Base-by-base conservation (phyloP, 441 rosid species). In the Adansonia madagascariensis region DNA sequence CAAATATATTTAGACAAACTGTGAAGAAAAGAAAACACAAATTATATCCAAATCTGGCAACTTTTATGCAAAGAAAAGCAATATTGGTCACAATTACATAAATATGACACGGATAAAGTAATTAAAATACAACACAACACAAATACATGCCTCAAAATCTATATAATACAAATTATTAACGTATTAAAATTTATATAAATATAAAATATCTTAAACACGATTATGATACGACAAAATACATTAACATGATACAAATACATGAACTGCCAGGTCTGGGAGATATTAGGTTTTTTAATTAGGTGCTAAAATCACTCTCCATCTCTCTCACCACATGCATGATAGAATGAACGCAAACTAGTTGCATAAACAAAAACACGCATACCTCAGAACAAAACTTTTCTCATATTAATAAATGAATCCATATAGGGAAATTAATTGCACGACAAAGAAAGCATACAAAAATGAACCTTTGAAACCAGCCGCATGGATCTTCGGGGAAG, bases 401-500 rank as follows among this genome's bases (percentile, higher is more conserved):
- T 31, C 12, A 11, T 60, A 65, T 47, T 59, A 55, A 71, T 41
- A 71, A 71, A 52, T 52, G 27, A 53, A 53, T 5, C 49, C 46
- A n/a, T 8, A 53, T 53, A 2, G 8, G 14, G 69, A 18, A 0
- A 47, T 6, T 49, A 69, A 69, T 69, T 12, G 43, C 73, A 47
- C 3, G 39, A 44, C 41, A 80, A 80, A 75, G 71, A 77, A 63
- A 77, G 43, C 59, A 56, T 60, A 41, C 74, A 82, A 80, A 65
- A 67, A 43, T 2, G 66, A 74, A 91, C 92, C 92, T 91, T 84
- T 69, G 87, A 78, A 75, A 88, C 87, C 80, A 88, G 89, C 81
- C 91, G 86, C 84, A 47, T 83, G 76, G 90, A 89, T 82, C 91
- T 86, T 76, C 94, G 85, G 8, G 85, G 92, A 74, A 75, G 77